Percentiles rank a stretch among this genome's conserved stretches.
Evolutionary conservation across 208 protist genomes (phyloP).

Genomic region (Trichomonas gallinae): DNA sequence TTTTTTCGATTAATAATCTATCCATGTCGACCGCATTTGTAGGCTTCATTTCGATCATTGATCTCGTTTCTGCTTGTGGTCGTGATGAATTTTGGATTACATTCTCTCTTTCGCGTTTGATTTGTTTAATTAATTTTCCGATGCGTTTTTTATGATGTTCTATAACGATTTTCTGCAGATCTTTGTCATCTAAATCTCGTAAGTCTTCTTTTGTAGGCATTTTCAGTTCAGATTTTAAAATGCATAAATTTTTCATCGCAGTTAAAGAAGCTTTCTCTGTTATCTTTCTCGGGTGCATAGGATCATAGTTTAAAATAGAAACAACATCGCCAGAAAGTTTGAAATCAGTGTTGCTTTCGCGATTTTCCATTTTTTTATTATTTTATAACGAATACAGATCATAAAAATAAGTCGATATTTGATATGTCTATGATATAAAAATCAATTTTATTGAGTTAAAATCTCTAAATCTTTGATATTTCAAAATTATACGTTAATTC

Average conservation of each 20-base stretch:
- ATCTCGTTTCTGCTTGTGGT: background rate
- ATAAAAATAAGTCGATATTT: no score
- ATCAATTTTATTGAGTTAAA: no score
- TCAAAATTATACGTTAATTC: no score
- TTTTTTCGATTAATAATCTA: background rate
- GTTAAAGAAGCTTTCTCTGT: background rate
- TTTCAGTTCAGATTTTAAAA: background rate
- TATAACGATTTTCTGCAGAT: background rate
- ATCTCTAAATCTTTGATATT: no score
- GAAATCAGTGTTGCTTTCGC: background rate
- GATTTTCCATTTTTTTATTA: background rate
- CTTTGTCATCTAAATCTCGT: background rate
- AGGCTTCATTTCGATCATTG: background rate
- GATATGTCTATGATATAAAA: no score
- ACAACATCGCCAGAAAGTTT: background rate
- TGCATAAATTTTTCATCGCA: background rate
- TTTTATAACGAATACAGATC: no score
- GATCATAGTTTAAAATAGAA: background rate
- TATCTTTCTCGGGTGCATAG: background rate
- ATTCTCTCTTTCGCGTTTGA: background rate
- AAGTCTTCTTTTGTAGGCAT: background rate
- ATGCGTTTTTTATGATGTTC: constrained; percentile 1
- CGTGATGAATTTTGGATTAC: background rate
- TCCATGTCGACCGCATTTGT: background rate
- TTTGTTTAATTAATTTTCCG: background rate